These are phyloP conservation scores for Suillus bovinus DNA, from an alignment of 768 basidiomycete genomes.

Conservation along the genomic window DNA sequence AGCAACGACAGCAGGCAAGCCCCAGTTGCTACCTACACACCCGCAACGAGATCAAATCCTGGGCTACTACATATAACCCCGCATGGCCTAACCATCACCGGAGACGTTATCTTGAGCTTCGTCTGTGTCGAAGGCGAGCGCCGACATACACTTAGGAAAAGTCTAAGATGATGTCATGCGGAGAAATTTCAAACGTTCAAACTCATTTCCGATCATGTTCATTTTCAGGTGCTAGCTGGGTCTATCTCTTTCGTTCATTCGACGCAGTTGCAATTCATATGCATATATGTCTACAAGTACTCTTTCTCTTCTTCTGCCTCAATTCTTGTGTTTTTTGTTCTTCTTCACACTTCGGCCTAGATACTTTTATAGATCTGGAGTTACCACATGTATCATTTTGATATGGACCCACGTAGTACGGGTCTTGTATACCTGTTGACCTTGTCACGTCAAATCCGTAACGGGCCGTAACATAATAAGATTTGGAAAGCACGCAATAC, in stretches of 20 bases:
- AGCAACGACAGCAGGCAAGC: slow-evolving; percentile 36
- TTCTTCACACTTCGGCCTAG: not conserved
- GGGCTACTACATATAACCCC: slow-evolving; percentile 34
- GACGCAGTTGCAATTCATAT: not conserved
- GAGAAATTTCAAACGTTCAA: not conserved
- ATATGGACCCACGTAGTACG: not conserved
- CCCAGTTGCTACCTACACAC: slow-evolving; percentile 31
- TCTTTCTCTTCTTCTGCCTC: not conserved
- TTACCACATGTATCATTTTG: slow-evolving; percentile 1
- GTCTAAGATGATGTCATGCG: slow-evolving; percentile 2
- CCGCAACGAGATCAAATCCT: slow-evolving; percentile 26
- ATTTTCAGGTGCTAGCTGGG: not conserved
- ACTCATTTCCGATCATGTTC: not conserved
- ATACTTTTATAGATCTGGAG: not conserved
- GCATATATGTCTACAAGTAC: not conserved
- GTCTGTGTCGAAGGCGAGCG: slow-evolving; percentile 35
- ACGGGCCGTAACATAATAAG: not conserved
- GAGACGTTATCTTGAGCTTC: slow-evolving; percentile 33
- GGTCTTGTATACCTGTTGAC: not conserved
- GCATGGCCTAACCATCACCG: slow-evolving; percentile 32
- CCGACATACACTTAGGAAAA: slow-evolving; percentile 28
- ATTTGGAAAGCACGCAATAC: not conserved
- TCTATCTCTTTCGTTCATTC: not conserved
- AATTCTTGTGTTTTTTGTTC: not conserved
- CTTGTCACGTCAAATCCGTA: not conserved